Conservation (phyloP, 1,139 yeast genomes). For the Zhuliangozyma parablackwelliae region DNA sequence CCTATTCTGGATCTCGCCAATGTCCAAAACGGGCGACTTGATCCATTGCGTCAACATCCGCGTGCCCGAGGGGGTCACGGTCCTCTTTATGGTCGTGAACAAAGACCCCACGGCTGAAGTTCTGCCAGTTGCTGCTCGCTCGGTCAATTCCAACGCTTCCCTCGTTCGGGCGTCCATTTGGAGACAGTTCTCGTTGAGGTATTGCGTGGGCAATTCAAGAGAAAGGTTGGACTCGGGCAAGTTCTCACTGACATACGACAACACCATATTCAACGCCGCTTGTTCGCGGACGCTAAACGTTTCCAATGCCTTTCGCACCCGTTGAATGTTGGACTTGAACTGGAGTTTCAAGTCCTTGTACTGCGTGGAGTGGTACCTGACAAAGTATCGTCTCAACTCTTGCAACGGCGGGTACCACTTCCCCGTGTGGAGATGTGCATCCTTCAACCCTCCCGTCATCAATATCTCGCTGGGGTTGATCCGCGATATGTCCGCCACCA, state of each 20-base stretch:
- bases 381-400: constrained; percentile 58
- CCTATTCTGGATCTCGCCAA: constrained; percentile 51
- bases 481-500: constrained; percentile 59
- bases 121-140: constrained; percentile 50
- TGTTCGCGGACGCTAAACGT: constrained; percentile 46
- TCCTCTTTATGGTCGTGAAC: constrained; percentile 60
- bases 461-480: constrained; percentile 67
- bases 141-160: constrained; percentile 70
- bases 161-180: constrained; percentile 82
- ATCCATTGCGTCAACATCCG: constrained; percentile 78
- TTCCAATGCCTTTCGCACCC: constrained; percentile 53
- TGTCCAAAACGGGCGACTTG: constrained; percentile 68
- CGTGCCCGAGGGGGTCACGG: constrained; percentile 79
- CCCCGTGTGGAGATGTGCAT: constrained; percentile 34
- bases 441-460: constrained; percentile 34
- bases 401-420: constrained; percentile 56
- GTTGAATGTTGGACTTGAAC: constrained; percentile 45
- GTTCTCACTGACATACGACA: constrained; percentile 38
- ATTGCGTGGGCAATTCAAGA: constrained; percentile 34
- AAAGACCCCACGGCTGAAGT: constrained; percentile 65
- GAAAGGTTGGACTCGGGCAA: constrained; percentile 37
- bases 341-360: constrained; percentile 30
- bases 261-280: constrained; percentile 42
- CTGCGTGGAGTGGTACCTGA: constrained; percentile 45
- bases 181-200: constrained; percentile 48